Percentiles rank a stretch among this genome's conserved stretches.
Conservation (phyloP, 2,329 filamentous ascomycete species). For the Paracoccidioides brasiliensis region DNA sequence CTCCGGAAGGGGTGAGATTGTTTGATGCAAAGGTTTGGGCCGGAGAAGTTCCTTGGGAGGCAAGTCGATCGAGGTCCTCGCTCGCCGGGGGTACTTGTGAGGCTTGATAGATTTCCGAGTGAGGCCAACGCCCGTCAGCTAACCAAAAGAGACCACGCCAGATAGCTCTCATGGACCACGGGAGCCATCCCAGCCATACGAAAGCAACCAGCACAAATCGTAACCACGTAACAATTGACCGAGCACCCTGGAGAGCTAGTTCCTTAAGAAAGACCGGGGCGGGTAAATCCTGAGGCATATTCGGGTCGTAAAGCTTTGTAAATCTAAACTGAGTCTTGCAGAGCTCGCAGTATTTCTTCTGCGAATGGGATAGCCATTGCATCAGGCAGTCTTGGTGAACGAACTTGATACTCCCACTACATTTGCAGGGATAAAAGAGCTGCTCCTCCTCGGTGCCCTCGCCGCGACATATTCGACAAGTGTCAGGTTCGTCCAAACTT, state of each 20-base stretch:
- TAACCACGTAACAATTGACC: slow-evolving; percentile 62
- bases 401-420: slow-evolving; percentile 95
- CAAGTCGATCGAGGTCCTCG: slow-evolving; percentile 13
- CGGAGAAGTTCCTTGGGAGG: slow-evolving; percentile 19
- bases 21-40: slow-evolving; percentile 13
- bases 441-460: slow-evolving; percentile 73
- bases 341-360: slow-evolving; percentile 98
- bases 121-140: slow-evolving; percentile 59
- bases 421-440: slow-evolving; percentile 96
- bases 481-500: slow-evolving; percentile 50
- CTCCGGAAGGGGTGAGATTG: slow-evolving; percentile 15
- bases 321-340: slow-evolving; percentile 98
- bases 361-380: slow-evolving; percentile 96
- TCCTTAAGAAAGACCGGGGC: slow-evolving; percentile 68
- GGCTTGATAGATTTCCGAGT: slow-evolving; percentile 16
- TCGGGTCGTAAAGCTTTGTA: slow-evolving; percentile 89
- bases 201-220: slow-evolving; percentile 64
- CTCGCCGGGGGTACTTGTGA: slow-evolving; percentile 9
- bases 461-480: slow-evolving; percentile 93
- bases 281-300: slow-evolving; percentile 81
- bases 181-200: slow-evolving; percentile 81
- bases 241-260: slow-evolving; percentile 57
- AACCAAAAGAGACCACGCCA: slow-evolving; percentile 96
- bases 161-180: slow-evolving; percentile 78
- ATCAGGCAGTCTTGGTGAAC: slow-evolving; percentile 97